Evolutionary conservation across 2,329 filamentous ascomycete species (phyloP).

Genomic region (Fusarium tanahbumbuense): DNA sequence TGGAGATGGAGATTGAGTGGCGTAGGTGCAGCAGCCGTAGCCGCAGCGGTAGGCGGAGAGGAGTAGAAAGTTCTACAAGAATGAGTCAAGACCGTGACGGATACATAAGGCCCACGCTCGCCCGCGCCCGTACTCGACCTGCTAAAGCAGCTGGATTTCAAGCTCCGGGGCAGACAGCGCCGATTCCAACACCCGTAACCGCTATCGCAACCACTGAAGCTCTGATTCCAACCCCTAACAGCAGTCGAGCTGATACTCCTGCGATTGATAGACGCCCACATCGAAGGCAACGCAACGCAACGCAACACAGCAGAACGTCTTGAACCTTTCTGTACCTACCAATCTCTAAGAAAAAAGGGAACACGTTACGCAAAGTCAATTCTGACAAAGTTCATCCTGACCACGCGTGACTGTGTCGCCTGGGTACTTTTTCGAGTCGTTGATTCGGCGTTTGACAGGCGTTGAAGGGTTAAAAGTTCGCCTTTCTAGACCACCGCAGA

Average conservation of each 20-base stretch:
- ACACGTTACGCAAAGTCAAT: slow-evolving; percentile 18
- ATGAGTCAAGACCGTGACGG: slow-evolving; percentile 54
- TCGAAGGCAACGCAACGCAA: slow-evolving; percentile 13
- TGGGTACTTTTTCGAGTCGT: slow-evolving; percentile 25
- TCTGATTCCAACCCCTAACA: slow-evolving; percentile 42
- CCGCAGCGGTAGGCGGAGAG: slow-evolving; percentile 4
- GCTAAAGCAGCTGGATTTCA: slow-evolving; percentile 8
- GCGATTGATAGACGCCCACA: slow-evolving; percentile 43
- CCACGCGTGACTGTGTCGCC: slow-evolving; percentile 25
- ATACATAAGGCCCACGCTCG: slow-evolving; percentile 52
- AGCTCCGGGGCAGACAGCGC: slow-evolving; percentile 36
- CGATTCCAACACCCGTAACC: slow-evolving; percentile 35
- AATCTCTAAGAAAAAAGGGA: slow-evolving; percentile 7
- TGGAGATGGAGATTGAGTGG: slow-evolving; percentile 32
- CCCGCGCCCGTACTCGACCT: slow-evolving; percentile 32
- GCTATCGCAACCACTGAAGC: slow-evolving; percentile 37
- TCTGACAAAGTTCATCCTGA: slow-evolving; percentile 23
- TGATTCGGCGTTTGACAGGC: slow-evolving; percentile 28
- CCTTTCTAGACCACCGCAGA: slow-evolving; percentile 27
- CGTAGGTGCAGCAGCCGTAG: slow-evolving; percentile 30
- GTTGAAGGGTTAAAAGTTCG: slow-evolving; percentile 38
- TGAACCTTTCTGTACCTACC: not conserved
- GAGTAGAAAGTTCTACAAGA: slow-evolving; percentile 60
- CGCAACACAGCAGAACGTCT: slow-evolving; percentile 3
- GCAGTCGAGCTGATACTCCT: slow-evolving; percentile 23